Percentiles rank a stretch among this genome's conserved stretches.
Evolutionary conservation across 345 rosid species (phyloP).

Genomic region (Salix dunnii): DNA sequence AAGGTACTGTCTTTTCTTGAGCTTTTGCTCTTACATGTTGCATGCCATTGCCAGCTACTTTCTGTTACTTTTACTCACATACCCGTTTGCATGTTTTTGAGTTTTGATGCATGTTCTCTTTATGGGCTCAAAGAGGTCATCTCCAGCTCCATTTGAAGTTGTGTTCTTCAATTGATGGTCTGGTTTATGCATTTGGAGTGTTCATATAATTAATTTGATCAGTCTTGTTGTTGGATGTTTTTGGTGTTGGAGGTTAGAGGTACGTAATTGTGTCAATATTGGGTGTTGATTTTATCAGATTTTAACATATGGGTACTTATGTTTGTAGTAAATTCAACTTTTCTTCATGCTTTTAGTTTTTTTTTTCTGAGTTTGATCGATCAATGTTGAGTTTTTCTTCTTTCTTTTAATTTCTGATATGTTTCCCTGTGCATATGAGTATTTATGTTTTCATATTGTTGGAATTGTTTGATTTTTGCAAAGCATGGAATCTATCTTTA

Average conservation of each 20-base stretch:
- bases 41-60: slow-evolving; percentile 10
- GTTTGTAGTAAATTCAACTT: background rate
- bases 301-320: slow-evolving; percentile 12
- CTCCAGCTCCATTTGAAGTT: slow-evolving; percentile 2
- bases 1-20: background rate
- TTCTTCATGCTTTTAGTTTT: background rate
- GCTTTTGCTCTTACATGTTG: slow-evolving; percentile 7
- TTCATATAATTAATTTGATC: background rate
- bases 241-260: slow-evolving; percentile 6
- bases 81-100: slow-evolving; percentile 2
- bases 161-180: slow-evolving; percentile 4
- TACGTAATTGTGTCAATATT: background rate
- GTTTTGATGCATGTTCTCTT: background rate
- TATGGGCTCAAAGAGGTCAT: background rate
- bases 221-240: slow-evolving; percentile 3
- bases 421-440: background rate
- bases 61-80: background rate
- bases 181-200: slow-evolving; percentile 12
- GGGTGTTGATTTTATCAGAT: slow-evolving; percentile 3
- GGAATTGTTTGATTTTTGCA: background rate
- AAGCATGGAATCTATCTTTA: background rate
- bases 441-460: background rate
- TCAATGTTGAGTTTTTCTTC: background rate
- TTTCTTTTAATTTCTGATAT: background rate
- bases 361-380: background rate